Evolutionary conservation across 2,329 filamentous ascomycete species (phyloP).

Genomic region (Fusarium mexicanum): DNA sequence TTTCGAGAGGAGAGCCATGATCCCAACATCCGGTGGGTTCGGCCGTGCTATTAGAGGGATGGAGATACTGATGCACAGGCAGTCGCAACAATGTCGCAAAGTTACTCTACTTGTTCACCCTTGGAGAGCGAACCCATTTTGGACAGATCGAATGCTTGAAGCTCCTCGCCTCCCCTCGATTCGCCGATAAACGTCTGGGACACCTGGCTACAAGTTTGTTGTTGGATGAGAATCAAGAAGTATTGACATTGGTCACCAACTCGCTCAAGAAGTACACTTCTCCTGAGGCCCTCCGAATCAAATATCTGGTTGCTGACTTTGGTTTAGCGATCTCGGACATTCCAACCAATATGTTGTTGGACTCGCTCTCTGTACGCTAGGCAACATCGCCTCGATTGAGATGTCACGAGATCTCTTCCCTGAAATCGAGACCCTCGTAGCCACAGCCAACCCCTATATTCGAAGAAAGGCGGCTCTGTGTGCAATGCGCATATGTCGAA

Average conservation of each 20-base stretch:
- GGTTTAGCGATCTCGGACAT: conserved; percentile 85
- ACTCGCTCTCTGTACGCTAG: conserved; percentile 92
- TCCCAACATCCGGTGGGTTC: conserved; percentile 81
- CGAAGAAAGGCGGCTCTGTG: conserved; percentile 97
- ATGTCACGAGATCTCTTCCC: conserved; percentile 98
- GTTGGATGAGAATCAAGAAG: conserved; percentile 98
- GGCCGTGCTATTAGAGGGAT: not conserved
- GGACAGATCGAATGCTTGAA: conserved; percentile 99
- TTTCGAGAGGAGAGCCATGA: conserved; percentile 97
- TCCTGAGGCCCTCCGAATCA: not conserved
- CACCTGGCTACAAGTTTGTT: conserved; percentile 96
- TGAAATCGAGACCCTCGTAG: conserved; percentile 91
- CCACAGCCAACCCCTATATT: conserved; percentile 98
- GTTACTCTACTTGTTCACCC: conserved; percentile 95
- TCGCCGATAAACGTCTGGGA: conserved; percentile 95
- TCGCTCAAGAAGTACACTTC: conserved; percentile 88
- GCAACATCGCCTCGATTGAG: conserved; percentile 97
- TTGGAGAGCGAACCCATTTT: conserved; percentile 97
- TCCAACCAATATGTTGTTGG: conserved; percentile 99
- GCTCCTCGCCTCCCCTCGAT: conserved; percentile 93
- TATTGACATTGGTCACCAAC: conserved; percentile 95
- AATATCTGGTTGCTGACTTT: conserved; percentile 26
- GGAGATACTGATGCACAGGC: conserved; percentile 28
- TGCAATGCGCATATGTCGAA: conserved; percentile 98
- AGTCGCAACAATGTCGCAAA: conserved; percentile 99